phyloP scores from a whole-genome alignment of 2,329 filamentous ascomycete genomes.

The Gaeumannomyces sp. region DNA sequence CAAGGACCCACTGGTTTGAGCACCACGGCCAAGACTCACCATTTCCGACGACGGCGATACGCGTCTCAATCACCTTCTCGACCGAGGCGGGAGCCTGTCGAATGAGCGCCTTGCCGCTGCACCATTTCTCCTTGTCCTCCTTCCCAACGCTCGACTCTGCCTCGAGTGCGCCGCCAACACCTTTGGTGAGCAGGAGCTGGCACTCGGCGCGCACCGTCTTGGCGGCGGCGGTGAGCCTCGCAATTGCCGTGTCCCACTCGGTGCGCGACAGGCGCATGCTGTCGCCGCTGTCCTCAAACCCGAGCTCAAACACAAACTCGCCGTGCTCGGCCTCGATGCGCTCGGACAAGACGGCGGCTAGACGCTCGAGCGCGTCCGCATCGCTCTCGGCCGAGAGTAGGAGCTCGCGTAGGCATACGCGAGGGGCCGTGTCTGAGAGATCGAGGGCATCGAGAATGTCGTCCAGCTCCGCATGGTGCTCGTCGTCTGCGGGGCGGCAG shows the following conservation, averaged over 20 bases:
- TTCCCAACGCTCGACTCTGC: conserved; percentile 55
- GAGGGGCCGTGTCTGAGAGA: conserved; percentile 61
- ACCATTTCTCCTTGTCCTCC: conserved; percentile 68
- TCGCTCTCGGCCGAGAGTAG: conserved; percentile 57
- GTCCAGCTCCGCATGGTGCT: conserved; percentile 77
- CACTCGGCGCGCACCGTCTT: conserved; percentile 65
- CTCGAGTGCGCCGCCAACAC: conserved; percentile 74
- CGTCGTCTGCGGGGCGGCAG: conserved; percentile 22
- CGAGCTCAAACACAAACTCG: conserved; percentile 86
- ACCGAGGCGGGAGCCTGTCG: conserved; percentile 65
- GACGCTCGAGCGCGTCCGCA: conserved; percentile 53
- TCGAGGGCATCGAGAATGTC: conserved; percentile 89
- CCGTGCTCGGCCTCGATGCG: conserved; percentile 78
- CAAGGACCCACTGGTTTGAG: not conserved
- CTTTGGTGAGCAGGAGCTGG: conserved; percentile 79
- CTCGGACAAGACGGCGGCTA: conserved; percentile 59
- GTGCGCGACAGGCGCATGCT: conserved; percentile 68
- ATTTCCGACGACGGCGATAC: conserved; percentile 96
- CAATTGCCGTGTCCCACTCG: conserved; percentile 70
- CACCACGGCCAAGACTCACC: conserved; percentile 38
- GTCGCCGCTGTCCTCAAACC: conserved; percentile 84
- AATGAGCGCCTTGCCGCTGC: conserved; percentile 81
- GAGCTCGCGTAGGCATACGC: conserved; percentile 67
- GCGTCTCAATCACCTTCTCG: conserved; percentile 88
- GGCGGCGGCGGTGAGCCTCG: conserved; percentile 59